phyloP scores from a whole-genome alignment of 176 grass and related monocot species.

The Lolium rigidum region DNA sequence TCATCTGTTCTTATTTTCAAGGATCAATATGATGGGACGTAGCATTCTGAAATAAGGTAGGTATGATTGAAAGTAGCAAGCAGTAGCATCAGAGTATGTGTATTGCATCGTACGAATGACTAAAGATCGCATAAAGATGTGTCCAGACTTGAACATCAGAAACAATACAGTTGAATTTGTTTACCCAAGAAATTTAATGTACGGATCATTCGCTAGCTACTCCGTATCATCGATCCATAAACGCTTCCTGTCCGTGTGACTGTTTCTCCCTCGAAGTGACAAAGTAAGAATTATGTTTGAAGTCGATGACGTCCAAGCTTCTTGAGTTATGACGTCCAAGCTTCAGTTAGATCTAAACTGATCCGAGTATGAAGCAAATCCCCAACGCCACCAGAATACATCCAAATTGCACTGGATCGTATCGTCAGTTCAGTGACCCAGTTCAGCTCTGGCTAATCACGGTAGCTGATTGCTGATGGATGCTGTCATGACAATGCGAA shows the following conservation, averaged over 20 bases:
- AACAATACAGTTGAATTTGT: not conserved
- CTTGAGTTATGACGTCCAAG: not conserved
- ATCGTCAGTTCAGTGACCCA: not conserved
- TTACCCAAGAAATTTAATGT: not conserved
- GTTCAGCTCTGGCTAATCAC: not conserved
- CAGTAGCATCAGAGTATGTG: not conserved
- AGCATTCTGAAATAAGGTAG: not conserved
- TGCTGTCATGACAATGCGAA: constrained; percentile 57
- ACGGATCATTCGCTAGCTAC: not conserved
- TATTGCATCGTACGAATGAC: not conserved
- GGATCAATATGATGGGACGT: not conserved
- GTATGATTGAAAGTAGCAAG: not conserved
- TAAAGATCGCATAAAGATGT: not conserved
- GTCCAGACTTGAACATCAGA: not conserved
- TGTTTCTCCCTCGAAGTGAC: not conserved
- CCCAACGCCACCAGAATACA: not conserved
- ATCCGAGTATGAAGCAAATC: not conserved
- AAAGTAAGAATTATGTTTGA: not conserved
- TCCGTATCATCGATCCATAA: not conserved
- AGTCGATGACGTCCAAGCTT: not conserved
- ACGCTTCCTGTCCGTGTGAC: not conserved
- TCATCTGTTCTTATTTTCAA: not conserved
- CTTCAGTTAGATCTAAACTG: constrained; percentile 17
- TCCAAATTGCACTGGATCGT: not conserved
- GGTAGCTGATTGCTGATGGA: constrained; percentile 31